Evolutionary conservation across 306 rosid species (phyloP), one percentile per base, ranked within the genome.

Genomic region (Senna tora): DNA sequence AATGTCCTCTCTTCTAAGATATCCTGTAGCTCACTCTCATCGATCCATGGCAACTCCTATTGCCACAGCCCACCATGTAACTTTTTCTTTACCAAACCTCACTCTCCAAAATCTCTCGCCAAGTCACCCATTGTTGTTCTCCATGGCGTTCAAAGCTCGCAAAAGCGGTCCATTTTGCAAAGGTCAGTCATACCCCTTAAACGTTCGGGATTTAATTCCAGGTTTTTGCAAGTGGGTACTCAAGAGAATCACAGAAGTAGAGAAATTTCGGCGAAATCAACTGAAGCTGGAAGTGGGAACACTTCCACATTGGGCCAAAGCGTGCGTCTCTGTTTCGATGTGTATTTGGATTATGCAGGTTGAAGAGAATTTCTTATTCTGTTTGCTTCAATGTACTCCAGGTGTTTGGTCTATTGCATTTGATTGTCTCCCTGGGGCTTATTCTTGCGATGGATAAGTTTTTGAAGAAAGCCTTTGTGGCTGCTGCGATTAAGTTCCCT

Each of bases 401-500:
- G 98, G 90, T 89, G 70, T 22, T 90, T 62, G 87, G 84, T 56
- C 7, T 82, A 14, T n/a, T 81, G 55, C 97, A 94, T 81, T 81
- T 94, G 85, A 47, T 78, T 64, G 89, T 86, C 59, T 94, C 99
- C 9, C 78, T 94, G 46, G 99, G 99, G 39, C 82, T 84, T 38
- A 75, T 94, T 76, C 65, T 94, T 42, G 93, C 97, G 4, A 55
- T 58, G 77, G 99, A 91, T 51, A 85, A 85, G 5, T 43, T 70
- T 55, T 86, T 89, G 83, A 94, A 91, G 77, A 19, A 74, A 60
- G 92, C 90, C 32, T 94, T 94, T 46, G 90, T 84, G 55, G 83
- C 87, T 21, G 99, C 96, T 66, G 81, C 91, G 4, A 91, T 94
- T 72, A 91, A 85, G 84, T 94, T 94, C 72, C 96, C 99, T 0